These are phyloP conservation scores for Paracoccidioides brasiliensis DNA, from an alignment of 2,329 filamentous ascomycete species.

Conservation along the genomic window DNA sequence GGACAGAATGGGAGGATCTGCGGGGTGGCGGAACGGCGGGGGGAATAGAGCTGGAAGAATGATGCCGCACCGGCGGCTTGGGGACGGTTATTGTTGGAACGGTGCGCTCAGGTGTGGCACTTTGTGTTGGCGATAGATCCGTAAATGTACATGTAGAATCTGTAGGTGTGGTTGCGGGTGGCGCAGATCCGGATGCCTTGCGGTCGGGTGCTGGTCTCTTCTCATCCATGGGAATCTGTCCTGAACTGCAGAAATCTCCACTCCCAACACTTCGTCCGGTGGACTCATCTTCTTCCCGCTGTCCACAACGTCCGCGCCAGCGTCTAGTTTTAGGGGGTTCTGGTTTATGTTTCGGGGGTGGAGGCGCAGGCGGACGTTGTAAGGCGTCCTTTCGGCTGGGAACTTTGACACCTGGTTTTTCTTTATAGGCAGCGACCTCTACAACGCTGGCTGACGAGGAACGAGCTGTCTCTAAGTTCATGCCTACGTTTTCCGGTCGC, in stretches of 20 bases:
- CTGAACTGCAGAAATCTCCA: neutral
- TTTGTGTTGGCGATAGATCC: neutral
- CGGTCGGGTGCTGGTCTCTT: neutral
- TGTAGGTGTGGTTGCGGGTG: slow-evolving; percentile 1
- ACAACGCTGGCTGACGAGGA: slow-evolving; percentile 62
- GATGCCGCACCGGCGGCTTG: neutral
- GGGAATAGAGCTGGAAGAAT: slow-evolving; percentile 14
- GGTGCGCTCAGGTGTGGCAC: neutral
- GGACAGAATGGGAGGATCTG: slow-evolving; percentile 22
- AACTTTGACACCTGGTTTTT: slow-evolving; percentile 71
- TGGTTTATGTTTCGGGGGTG: slow-evolving; percentile 23
- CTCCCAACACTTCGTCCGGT: slow-evolving; percentile 6
- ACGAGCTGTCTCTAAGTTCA: slow-evolving; percentile 55
- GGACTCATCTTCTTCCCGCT: slow-evolving; percentile 21
- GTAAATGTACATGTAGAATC: neutral
- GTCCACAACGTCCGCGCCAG: slow-evolving; percentile 27
- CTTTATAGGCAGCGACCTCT: slow-evolving; percentile 65
- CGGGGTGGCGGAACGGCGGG: slow-evolving; percentile 31
- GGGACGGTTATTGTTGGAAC: neutral
- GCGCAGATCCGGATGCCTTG: slow-evolving; percentile 3
- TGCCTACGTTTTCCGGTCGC: slow-evolving; percentile 41
- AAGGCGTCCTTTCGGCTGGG: slow-evolving; percentile 48
- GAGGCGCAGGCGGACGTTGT: neutral
- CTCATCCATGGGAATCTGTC: neutral
- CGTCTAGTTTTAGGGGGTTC: slow-evolving; percentile 31